phyloP scores from a whole-genome alignment of 805 yeast genomes.

The Candida fluviatilis region DNA sequence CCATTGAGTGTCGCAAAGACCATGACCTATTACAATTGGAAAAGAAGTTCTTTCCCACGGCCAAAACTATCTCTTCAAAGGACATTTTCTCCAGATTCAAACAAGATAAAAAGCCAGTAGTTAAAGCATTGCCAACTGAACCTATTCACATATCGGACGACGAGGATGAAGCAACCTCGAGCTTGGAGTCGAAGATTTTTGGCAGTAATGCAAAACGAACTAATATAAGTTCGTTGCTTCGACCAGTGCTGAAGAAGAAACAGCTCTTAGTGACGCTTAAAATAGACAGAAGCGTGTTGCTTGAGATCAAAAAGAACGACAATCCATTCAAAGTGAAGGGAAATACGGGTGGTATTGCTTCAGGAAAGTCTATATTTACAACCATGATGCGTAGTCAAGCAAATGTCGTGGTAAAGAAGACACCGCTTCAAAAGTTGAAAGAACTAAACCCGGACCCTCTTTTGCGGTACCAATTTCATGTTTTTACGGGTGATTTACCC shows the following conservation, averaged over 20 bases:
- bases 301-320: slow-evolving; percentile 20
- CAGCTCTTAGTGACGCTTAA: slow-evolving; percentile 17
- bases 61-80: slow-evolving; percentile 2
- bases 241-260: slow-evolving; percentile 2
- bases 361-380: slow-evolving; percentile 24
- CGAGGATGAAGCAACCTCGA: slow-evolving; percentile 4
- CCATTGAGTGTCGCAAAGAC: slow-evolving; percentile 13
- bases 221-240: slow-evolving; percentile 40
- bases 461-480: slow-evolving; percentile 27
- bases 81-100: slow-evolving; percentile 2
- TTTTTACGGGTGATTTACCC: slow-evolving; percentile 14
- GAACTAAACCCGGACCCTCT: slow-evolving; percentile 30
- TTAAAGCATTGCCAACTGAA: background rate
- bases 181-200: slow-evolving; percentile 19
- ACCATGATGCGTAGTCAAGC: slow-evolving; percentile 37
- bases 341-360: slow-evolving; percentile 6
- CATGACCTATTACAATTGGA: slow-evolving; percentile 20
- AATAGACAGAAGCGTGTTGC: slow-evolving; percentile 20
- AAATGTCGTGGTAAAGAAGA: slow-evolving; percentile 19
- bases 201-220: slow-evolving; percentile 16
- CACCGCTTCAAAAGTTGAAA: slow-evolving; percentile 28
- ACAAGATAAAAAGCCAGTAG: background rate
- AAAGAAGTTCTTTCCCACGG: slow-evolving; percentile 9
- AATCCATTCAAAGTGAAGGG: slow-evolving; percentile 29
- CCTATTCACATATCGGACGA: slow-evolving; percentile 4